Evolutionary conservation across 495 filamentous ascomycete species (phyloP).

Genomic region (Elaphomyces granulatus): DNA sequence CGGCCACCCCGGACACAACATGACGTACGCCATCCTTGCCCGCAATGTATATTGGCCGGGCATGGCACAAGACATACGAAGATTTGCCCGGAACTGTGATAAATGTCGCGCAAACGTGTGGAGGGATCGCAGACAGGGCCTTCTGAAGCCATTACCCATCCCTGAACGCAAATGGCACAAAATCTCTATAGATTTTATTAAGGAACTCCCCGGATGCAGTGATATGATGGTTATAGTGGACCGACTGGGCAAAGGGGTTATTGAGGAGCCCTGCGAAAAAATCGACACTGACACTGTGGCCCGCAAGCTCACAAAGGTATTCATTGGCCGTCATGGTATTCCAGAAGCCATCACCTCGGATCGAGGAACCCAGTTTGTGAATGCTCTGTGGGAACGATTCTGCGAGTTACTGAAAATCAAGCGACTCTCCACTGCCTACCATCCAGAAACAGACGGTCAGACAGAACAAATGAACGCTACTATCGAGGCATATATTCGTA

Average conservation of each 20-base stretch:
- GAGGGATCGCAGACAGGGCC: slow-evolving; percentile 5
- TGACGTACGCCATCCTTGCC: background rate
- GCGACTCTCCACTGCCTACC: slow-evolving; percentile 10
- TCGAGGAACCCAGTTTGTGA: slow-evolving; percentile 9
- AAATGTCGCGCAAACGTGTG: slow-evolving; percentile 1
- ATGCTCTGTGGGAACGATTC: slow-evolving; percentile 8
- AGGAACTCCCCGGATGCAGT: background rate
- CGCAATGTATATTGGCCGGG: background rate
- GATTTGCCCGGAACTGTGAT: slow-evolving; percentile 1
- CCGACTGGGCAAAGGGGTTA: slow-evolving; percentile 5
- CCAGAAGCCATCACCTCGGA: slow-evolving; percentile 10
- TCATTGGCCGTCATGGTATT: slow-evolving; percentile 4
- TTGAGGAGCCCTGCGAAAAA: slow-evolving; percentile 6
- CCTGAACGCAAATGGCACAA: slow-evolving; percentile 10
- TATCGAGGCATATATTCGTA: no score
- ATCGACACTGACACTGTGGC: slow-evolving; percentile 4
- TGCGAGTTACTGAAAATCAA: slow-evolving; percentile 7
- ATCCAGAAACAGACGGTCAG: slow-evolving; percentile 12
- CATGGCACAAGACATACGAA: background rate
- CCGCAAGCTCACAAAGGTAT: slow-evolving; percentile 1
- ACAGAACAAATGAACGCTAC: no score
- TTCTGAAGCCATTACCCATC: slow-evolving; percentile 10
- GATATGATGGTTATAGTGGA: slow-evolving; percentile 7
- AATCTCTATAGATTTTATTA: slow-evolving; percentile 11
- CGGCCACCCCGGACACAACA: slow-evolving; percentile 2